Evolutionary conservation across 305 asterid species (phyloP).

Genomic region (Withania somnifera): DNA sequence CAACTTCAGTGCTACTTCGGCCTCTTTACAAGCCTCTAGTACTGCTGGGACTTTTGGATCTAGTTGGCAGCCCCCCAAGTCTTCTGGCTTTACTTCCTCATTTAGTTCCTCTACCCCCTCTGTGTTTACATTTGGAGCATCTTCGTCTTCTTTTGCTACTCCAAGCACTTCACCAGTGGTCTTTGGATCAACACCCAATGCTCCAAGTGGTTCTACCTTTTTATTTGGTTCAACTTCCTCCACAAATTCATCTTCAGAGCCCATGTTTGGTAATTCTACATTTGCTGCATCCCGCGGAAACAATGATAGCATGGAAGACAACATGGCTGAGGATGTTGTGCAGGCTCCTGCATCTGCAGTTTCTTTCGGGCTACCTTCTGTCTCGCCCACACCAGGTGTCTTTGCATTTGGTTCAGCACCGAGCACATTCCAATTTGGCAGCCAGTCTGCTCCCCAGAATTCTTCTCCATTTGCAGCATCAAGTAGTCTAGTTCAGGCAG

Average conservation of each 20-base stretch:
- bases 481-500: constrained; percentile 43
- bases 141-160: constrained; percentile 34
- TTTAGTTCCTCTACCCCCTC: constrained; percentile 32
- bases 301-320: constrained; percentile 65
- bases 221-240: constrained; percentile 30
- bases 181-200: constrained; percentile 29
- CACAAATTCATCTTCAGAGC: constrained; percentile 19
- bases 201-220: constrained; percentile 25
- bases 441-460: constrained; percentile 41
- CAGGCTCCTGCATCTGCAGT: constrained; percentile 41
- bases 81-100: constrained; percentile 14
- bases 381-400: constrained; percentile 30
- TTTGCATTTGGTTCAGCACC: constrained; percentile 47
- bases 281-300: constrained; percentile 36
- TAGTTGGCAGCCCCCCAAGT: neutral
- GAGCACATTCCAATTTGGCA: constrained; percentile 44
- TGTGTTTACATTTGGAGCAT: constrained; percentile 38
- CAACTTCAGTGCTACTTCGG: constrained; percentile 10
- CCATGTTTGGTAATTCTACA: constrained; percentile 34
- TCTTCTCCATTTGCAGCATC: constrained; percentile 46
- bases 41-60: constrained; percentile 8
- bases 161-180: constrained; percentile 17
- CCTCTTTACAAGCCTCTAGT: constrained; percentile 13
- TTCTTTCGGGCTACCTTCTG: constrained; percentile 52
- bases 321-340: constrained; percentile 90